Base-by-base conservation (phyloP, 1,139 yeast genomes). In the Lodderomyces oxycetoniae region DNA sequence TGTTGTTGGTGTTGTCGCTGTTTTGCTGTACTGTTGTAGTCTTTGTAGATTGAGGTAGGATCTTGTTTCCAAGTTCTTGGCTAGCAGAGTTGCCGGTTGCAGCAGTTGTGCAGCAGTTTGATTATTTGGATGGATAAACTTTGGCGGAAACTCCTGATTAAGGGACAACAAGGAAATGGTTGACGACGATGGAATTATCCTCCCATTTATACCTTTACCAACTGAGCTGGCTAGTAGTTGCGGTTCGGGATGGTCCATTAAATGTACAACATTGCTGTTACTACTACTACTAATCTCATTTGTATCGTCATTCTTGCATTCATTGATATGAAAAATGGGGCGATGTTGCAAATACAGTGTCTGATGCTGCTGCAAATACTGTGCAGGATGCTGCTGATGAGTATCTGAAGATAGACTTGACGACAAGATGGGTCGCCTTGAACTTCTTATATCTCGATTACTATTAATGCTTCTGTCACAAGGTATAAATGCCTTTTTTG, bases 151-250 rank as follows among this genome's bases (percentile, higher is more conserved):
- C n/a, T 31, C 33, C 26, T 50, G 53, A 40, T 57, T 72, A 35
- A 75, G 55, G 1, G 78, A 72, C 10, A 75, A 56, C 6, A 75
- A 54, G 11, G 79, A 73, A 2, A 75, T 75, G 14, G 71, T 66
- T 8, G 79, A 74, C 4, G 77, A 66, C 4, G 78, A 71, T 4
- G 79, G 79, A 14, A 74, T 64, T 26, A 75, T 46, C 19, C 66
- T 49, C 1, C 78, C 79, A 20, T 68, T 73, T 31, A 71, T 75
- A n/a, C n/a, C n/a, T 23, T 62, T 63, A 1, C 78, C 79, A 8
- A 72, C 77, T 0, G 79, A 72, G 3, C 74, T 66, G 1, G 80
- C 80, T 33, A 73, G 53, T 26, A 75, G 54, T 40, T 63, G 68
- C 0, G 80, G 80, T 36, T 76, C 78, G 1, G 74, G 74, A 39